Base-by-base conservation (phyloP, 768 basidiomycete species). In the Boletus bicolor region DNA sequence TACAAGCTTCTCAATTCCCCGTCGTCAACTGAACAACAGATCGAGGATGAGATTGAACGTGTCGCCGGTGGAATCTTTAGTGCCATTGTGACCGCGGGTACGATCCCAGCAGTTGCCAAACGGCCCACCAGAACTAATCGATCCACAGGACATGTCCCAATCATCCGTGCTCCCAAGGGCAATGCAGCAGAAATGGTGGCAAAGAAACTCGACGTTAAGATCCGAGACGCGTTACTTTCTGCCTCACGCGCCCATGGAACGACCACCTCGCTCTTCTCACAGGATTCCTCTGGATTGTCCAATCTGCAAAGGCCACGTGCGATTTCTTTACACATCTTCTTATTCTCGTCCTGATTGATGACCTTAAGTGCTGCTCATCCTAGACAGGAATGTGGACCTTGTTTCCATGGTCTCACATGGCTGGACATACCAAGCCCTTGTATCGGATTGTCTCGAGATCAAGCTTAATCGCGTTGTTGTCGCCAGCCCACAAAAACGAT, bases 181-280 rank as follows among this genome's bases (percentile, higher is more conserved):
- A 98, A 98, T 71, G 97, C 97, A 5, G 97, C 95, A 19, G 97
- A 99, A 73, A 97, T 98, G 95, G 86, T 98, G n/a, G 95, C 95
- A 9, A 89, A 93, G 74, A 97, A 92, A 70, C 79, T 99, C 11
- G 97, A 99, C 65, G 81, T 84, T 14, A 93, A 92, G 72, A 87
- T 98, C 63, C 79, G 96, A 48, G 96, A 98, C 67, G 84, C 87
- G 60, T 73, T 94, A 53, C 74, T 93, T 53, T 85, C 80, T 39
- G 80, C 85, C 35, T 85, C 87, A 41, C 80, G 89, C 17, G 79
- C 83, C 7, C 83, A 82, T 56, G 71, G 73, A 32, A 63, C 79
- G 9, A 75, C 80, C 8, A 70, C 28, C 28, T 28, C 82, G 7
- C 76, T 91, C 45, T 94, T 94, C 68, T 74, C 85, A 1, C 87